These are phyloP conservation scores for Exophiala oligosperma DNA, from an alignment of 2,329 filamentous ascomycete species.

Conservation along the genomic window DNA sequence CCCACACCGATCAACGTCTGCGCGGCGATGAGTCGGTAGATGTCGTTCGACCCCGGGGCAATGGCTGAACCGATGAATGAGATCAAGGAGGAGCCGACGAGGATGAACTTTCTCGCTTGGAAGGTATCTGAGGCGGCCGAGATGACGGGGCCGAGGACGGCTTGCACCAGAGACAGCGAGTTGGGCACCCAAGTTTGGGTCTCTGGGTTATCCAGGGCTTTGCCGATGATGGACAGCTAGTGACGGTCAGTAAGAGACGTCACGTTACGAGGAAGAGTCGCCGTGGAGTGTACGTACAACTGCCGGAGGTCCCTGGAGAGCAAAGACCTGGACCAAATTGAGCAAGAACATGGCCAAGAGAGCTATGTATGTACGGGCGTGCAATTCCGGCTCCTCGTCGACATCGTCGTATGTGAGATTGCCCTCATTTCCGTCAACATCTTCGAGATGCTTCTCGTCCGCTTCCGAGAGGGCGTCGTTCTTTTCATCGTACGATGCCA, in stretches of 20 bases:
- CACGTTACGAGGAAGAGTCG: background rate
- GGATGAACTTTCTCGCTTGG: slow-evolving; percentile 23
- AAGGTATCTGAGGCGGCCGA: slow-evolving; percentile 25
- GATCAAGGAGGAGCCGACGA: slow-evolving; percentile 18
- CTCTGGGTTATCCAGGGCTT: slow-evolving; percentile 15
- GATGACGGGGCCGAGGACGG: slow-evolving; percentile 24
- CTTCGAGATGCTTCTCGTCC: slow-evolving; percentile 17
- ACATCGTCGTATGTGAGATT: slow-evolving; percentile 22
- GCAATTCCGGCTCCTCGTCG: slow-evolving; percentile 26
- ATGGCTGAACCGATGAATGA: slow-evolving; percentile 23
- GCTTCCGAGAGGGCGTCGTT: slow-evolving; percentile 1
- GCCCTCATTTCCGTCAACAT: slow-evolving; percentile 3
- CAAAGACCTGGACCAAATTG: slow-evolving; percentile 22
- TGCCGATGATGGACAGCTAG: slow-evolving; percentile 22
- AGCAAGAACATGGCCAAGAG: slow-evolving; percentile 24
- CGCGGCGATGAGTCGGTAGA: slow-evolving; percentile 23
- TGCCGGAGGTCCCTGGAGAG: slow-evolving; percentile 23
- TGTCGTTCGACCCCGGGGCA: slow-evolving; percentile 21
- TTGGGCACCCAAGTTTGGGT: slow-evolving; percentile 25
- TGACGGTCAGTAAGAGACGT: background rate
- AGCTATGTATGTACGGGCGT: slow-evolving; percentile 23
- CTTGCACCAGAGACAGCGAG: slow-evolving; percentile 25
- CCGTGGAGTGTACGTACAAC: slow-evolving; percentile 17
- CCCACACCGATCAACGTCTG: slow-evolving; percentile 25
- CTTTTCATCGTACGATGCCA: background rate